Conservation (phyloP, 495 filamentous ascomycete species). For the Penicillium arizonense region DNA sequence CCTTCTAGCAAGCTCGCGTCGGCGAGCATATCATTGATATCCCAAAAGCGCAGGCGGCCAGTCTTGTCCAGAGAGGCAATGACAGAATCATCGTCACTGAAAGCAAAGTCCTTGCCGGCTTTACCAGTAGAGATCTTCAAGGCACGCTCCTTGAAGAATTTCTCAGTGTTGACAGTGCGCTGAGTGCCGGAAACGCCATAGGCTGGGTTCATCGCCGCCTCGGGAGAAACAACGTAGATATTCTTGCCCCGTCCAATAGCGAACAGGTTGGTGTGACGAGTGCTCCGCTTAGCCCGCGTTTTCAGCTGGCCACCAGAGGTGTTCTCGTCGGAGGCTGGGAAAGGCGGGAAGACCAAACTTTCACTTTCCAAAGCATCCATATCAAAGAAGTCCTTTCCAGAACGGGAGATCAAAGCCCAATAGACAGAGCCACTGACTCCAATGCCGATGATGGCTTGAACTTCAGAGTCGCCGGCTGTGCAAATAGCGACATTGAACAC, state of each 20-base stretch:
- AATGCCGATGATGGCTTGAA: constrained; percentile 83
- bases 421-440: constrained; percentile 92
- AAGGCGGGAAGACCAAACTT: constrained; percentile 79
- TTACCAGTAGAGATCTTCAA: constrained; percentile 95
- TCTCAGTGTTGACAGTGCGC: constrained; percentile 76
- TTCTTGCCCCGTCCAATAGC: constrained; percentile 93
- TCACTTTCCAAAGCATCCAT: constrained; percentile 69
- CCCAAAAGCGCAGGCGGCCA: constrained; percentile 95
- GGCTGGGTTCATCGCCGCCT: constrained; percentile 65
- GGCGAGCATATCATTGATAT: constrained; percentile 73
- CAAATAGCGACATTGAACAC: constrained; percentile 92
- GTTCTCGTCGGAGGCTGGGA: constrained; percentile 71
- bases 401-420: constrained; percentile 75
- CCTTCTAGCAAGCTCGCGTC: constrained; percentile 53
- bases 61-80: constrained; percentile 97
- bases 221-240: constrained; percentile 86
- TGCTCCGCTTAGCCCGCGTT: constrained; percentile 87
- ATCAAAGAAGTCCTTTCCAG: constrained; percentile 71
- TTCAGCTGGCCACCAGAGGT: constrained; percentile 87
- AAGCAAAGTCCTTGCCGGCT: constrained; percentile 96
- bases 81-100: constrained; percentile 91
- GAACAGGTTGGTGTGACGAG: constrained; percentile 86
- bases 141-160: constrained; percentile 79
- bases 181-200: constrained; percentile 71
- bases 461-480: constrained; percentile 48